Percentiles rank a stretch among this genome's conserved stretches.
These are phyloP conservation scores for Pleurotus platypus DNA, from an alignment of 768 basidiomycete genomes.

Conservation along the genomic window DNA sequence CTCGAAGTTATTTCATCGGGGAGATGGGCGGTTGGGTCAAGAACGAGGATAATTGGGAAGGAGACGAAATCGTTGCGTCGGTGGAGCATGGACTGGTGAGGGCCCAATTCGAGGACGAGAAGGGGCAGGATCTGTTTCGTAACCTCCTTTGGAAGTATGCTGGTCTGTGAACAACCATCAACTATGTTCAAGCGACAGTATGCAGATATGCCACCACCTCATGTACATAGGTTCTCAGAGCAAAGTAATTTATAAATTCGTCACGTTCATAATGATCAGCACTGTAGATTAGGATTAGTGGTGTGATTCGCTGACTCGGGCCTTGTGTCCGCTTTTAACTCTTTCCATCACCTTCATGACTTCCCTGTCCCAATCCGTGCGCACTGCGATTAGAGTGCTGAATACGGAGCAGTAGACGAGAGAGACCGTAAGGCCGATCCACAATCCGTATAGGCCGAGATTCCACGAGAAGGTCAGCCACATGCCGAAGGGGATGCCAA, in stretches of 20 bases:
- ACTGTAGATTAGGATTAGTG: too few relatives aligned
- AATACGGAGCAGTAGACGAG: slow-evolving; percentile 54
- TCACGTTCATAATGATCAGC: too few relatives aligned
- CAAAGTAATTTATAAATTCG: too few relatives aligned
- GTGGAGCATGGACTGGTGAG: slow-evolving; percentile 32
- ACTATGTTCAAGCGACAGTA: too few relatives aligned
- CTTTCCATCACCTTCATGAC: slow-evolving; percentile 57
- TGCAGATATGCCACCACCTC: too few relatives aligned
- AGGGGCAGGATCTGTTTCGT: not conserved
- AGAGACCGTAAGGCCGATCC: slow-evolving; percentile 77
- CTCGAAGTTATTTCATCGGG: slow-evolving; percentile 33
- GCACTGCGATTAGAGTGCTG: slow-evolving; percentile 50
- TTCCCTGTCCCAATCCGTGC: slow-evolving; percentile 68
- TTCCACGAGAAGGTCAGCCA: slow-evolving; percentile 65
- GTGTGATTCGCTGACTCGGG: too few relatives aligned
- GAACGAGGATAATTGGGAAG: slow-evolving; percentile 26
- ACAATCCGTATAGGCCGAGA: slow-evolving; percentile 69
- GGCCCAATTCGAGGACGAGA: slow-evolving; percentile 34
- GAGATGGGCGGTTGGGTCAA: slow-evolving; percentile 24
- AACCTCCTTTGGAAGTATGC: slow-evolving; percentile 1
- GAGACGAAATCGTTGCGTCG: slow-evolving; percentile 35
- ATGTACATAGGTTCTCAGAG: too few relatives aligned
- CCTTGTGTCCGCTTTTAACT: slow-evolving; percentile 22
- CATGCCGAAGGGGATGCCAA: slow-evolving; percentile 81
- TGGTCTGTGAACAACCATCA: not conserved